These are phyloP conservation scores for Piromyces finnis DNA, from an alignment of 192 early-diverging fungal genomes.

Conservation along the genomic window DNA sequence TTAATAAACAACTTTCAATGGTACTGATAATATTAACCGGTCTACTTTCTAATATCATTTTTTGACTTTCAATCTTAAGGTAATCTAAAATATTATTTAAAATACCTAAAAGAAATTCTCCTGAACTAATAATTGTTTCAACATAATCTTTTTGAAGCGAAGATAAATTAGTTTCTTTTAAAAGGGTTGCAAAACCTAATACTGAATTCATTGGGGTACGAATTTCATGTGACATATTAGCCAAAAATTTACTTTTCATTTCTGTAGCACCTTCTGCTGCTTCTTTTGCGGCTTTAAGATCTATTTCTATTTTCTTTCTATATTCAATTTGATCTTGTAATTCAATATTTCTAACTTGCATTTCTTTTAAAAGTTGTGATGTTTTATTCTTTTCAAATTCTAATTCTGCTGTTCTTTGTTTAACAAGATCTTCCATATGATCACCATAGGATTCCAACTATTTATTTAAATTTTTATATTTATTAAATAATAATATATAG, in stretches of 20 bases:
- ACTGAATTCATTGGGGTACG: constrained; percentile 20
- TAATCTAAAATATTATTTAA: constrained; percentile 70
- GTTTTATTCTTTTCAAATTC: background rate
- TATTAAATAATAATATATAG: too few species aligned
- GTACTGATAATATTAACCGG: background rate
- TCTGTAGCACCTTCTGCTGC: background rate
- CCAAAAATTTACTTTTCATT: constrained; percentile 28
- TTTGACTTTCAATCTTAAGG: constrained; percentile 6
- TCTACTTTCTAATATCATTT: constrained; percentile 3
- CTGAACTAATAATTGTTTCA: constrained; percentile 11
- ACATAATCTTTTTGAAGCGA: constrained; percentile 6
- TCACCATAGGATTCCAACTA: background rate
- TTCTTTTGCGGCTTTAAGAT: background rate
- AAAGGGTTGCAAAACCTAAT: constrained; percentile 5
- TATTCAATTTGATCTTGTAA: background rate
- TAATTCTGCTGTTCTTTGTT: background rate
- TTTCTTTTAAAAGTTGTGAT: background rate
- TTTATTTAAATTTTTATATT: too few species aligned
- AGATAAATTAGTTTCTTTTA: constrained; percentile 6
- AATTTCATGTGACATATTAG: constrained; percentile 67
- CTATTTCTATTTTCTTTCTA: background rate
- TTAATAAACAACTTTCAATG: background rate
- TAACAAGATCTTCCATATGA: background rate
- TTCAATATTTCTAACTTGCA: background rate
- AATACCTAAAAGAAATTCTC: constrained; percentile 52